phyloP scores from a whole-genome alignment of 768 basidiomycete genomes.

The Aureoboletus auriporus region DNA sequence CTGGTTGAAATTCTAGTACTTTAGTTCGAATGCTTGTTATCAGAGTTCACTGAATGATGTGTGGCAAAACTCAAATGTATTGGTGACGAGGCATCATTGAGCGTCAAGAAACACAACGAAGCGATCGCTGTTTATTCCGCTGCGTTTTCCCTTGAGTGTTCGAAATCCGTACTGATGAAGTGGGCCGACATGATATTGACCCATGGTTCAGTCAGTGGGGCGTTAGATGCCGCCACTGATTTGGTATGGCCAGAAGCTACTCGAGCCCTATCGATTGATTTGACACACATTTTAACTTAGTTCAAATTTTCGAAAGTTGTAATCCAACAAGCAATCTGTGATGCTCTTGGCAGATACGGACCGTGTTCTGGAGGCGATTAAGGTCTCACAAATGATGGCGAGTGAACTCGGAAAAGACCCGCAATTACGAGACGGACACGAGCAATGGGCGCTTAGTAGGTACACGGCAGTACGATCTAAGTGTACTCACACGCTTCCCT shows the following conservation, averaged over 20 bases:
- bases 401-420: neutral
- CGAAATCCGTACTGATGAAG: neutral
- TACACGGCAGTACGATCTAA: too few relatives aligned
- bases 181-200: neutral
- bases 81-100: neutral
- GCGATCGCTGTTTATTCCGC: constrained; percentile 1
- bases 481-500: neutral
- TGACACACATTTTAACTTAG: neutral
- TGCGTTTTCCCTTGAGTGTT: neutral
- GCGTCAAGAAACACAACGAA: neutral
- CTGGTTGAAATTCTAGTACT: too few relatives aligned
- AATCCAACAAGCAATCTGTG: neutral
- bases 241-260: neutral
- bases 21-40: neutral
- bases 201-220: neutral
- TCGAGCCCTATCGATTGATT: too few relatives aligned
- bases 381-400: neutral
- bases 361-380: neutral
- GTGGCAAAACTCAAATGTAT: neutral
- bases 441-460: neutral
- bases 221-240: neutral
- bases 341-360: neutral
- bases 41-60: neutral
- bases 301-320: neutral
- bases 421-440: neutral